Base-by-base conservation (phyloP, 345 rosid genomes). In the Ceriops zippeliana region DNA sequence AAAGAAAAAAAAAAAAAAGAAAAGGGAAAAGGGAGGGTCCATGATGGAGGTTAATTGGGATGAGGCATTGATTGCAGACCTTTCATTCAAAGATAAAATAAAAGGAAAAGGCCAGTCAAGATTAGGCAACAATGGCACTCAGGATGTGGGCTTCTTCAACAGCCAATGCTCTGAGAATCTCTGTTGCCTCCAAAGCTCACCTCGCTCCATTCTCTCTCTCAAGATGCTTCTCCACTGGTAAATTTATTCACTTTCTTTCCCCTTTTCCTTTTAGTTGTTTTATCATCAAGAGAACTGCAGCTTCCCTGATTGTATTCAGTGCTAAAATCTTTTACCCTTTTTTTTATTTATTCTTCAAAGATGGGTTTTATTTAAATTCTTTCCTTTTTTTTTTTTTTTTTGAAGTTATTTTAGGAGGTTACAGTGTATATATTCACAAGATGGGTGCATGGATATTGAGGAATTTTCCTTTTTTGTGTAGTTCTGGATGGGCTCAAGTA, bases 81-180 rank as follows among this genome's bases (percentile, higher is more conserved):
- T 83, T 89, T 82, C 98, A 82, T 81, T 86, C 67, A 79, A 38
- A 46, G 75, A 86, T 86, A 83, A 84, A 81, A 79, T 61, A 77
- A 31, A 24, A 32, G 70, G 69, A 63, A 61, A 57, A 58, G 62
- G 26, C 5, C 13, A 53, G 31, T 58, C 49, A 38, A 56, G 8
- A 62, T 15, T 32, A 34, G 54, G 21, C 20, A 15, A 75, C 0
- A 31, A 93, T 93, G 98, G 97, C 98, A 52, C 84, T 93, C 42
- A 83, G 95, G 81, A 83, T 91, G 83, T 93, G 98, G 98, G 97
- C 91, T 82, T 91, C 96, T 69, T 93, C 97, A 38, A 87, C 98
- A 19, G 97, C 91, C 66, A 91, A 91, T 74, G 96, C 95, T 62
- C 87, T 90, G 32, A 79, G 77, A 75, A 80, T 89, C 77, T 93